A percentile compares a stretch with the other conserved stretches of the same genome.
Evolutionary conservation across 1,284 basidiomycete genomes (phyloP).

Genomic region (Microbotryomycetes sp.): DNA sequence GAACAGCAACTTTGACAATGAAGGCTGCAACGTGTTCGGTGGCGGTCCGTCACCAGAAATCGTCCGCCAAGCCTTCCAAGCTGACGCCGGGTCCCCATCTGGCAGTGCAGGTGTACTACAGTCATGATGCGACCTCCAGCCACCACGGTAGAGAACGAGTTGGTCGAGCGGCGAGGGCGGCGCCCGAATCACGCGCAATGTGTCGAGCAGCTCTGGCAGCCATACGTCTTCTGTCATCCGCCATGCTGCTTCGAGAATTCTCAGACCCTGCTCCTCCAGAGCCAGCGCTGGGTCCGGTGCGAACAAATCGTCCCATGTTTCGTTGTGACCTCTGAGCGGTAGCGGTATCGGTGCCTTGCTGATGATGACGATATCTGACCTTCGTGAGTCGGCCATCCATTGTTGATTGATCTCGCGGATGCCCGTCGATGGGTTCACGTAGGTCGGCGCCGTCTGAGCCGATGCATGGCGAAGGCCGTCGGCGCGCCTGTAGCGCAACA

Average conservation of each 20-base stretch:
- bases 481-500: constrained; percentile 35
- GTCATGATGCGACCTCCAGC: constrained; percentile 35
- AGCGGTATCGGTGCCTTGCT: constrained; percentile 34
- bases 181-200: constrained; percentile 22
- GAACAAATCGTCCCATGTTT: constrained; percentile 9
- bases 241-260: constrained; percentile 16
- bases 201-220: constrained; percentile 36
- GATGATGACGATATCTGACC: constrained; percentile 36
- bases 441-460: constrained; percentile 19
- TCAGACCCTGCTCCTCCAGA: constrained; percentile 3
- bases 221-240: constrained; percentile 30
- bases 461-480: constrained; percentile 31
- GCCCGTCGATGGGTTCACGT: constrained; percentile 28
- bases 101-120: constrained; percentile 7
- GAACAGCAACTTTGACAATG: constrained; percentile 12
- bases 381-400: constrained; percentile 31
- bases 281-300: background rate
- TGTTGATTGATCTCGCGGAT: constrained; percentile 37
- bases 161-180: constrained; percentile 23
- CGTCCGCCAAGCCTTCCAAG: constrained; percentile 16
- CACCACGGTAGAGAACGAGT: constrained; percentile 35
- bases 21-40: constrained; percentile 18
- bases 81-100: background rate
- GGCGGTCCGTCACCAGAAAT: constrained; percentile 30
- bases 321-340: constrained; percentile 18